Evolutionary conservation across 305 asterid species (phyloP).

Genomic region (Andrographis paniculata): DNA sequence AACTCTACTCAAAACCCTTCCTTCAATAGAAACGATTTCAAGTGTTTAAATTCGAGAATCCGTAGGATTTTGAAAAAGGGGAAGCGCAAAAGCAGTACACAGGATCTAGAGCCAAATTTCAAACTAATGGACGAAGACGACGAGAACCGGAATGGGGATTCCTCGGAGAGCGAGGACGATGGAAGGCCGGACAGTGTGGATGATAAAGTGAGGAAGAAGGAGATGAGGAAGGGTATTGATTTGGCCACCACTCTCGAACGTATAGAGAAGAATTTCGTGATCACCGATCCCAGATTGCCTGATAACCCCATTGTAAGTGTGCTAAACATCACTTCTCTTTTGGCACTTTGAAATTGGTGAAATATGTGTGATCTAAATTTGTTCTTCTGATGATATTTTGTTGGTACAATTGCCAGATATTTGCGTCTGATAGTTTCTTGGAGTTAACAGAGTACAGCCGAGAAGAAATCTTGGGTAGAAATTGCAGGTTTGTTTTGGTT

Average conservation of each 20-base stretch:
- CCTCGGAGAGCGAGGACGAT: conserved; percentile 53
- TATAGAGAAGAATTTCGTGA: conserved; percentile 92
- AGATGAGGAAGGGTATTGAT: conserved; percentile 98
- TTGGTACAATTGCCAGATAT: conserved; percentile 37
- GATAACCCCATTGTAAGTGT: conserved; percentile 92
- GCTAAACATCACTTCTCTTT: background rate
- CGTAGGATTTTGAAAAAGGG: conserved; percentile 68
- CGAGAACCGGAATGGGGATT: conserved; percentile 24
- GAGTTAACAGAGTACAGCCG: conserved; percentile 96
- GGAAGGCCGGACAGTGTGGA: conserved; percentile 83
- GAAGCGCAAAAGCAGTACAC: conserved; percentile 39
- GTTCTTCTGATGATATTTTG: conserved; percentile 1
- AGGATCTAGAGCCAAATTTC: conserved; percentile 35
- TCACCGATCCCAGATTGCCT: conserved; percentile 96
- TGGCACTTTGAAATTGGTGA: background rate
- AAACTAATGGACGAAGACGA: conserved; percentile 32
- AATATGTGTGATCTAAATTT: background rate
- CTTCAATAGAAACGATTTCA: background rate
- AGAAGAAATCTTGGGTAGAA: conserved; percentile 94
- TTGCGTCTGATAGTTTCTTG: conserved; percentile 99
- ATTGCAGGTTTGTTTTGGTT: conserved; percentile 59
- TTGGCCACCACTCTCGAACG: conserved; percentile 98
- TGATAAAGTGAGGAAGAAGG: conserved; percentile 89
- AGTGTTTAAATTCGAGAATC: too few relatives aligned
- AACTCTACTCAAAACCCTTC: background rate